Evolutionary conservation across 768 basidiomycete genomes (phyloP), one percentile per base, ranked within the genome.

Genomic region (Boletus vermiculosoides): DNA sequence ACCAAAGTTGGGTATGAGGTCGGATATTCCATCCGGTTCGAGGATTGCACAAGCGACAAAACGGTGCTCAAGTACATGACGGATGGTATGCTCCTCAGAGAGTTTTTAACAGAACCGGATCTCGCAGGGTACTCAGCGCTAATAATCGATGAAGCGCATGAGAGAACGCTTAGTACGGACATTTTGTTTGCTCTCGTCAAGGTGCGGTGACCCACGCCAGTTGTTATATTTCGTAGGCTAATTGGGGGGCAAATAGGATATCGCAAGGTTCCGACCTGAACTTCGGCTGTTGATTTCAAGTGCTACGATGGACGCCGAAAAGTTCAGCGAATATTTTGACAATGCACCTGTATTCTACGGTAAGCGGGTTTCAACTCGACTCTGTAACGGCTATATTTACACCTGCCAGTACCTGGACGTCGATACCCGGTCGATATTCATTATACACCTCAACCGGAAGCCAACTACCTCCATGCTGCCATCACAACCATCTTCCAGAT

Each of bases 31-130:
- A 99, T 99, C 64, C 92, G 97, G 33, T 99, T 99, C 76, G 97
- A 99, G 74, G 97, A 99, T 73, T 97, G 94, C 72, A 99, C 97
- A 20, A 97, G 93, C 77, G 94, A 98, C 79, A 98, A 97, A 78
- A 99, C 97, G 5, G 89, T 95, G 44, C 79, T 99, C 67, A 98
- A 99, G 75, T 99, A 99, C 75, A 97, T 99, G 97, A 99, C 97
- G 44, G 97, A 99, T 68, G 97, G 97, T 34, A 98, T 99, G 97
- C 80, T 99, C 28, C 76, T 98, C 45, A 83, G 97, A 66, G 94
- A 98, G 73, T 98, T 98, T 74, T 76, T 99, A 67, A 98, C 97
- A 11, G 97, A 99, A 72, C 97, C 97, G 0, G 93, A 95, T 76
- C 74, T 99, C 52, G 96, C 93, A 15, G 92, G 92, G 5, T 99